Evolutionary conservation across 2,329 filamentous ascomycete species (phyloP).

Genomic region (Stachybotrys echinatus): DNA sequence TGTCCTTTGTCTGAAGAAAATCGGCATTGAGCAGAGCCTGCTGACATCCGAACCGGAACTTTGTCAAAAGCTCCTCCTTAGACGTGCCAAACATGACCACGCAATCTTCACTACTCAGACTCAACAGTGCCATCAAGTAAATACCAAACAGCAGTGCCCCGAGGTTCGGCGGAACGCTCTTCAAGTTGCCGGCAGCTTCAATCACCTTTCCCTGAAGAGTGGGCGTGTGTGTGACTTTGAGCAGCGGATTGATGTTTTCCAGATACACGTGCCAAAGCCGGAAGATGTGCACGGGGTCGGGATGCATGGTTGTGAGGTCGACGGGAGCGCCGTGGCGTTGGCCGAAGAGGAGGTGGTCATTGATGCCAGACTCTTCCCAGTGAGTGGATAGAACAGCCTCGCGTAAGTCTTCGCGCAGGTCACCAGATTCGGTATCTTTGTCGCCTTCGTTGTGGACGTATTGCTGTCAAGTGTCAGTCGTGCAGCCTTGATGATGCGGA

Average conservation of each 20-base stretch:
- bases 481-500: too few species aligned
- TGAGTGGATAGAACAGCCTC: not conserved
- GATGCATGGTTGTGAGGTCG: constrained; percentile 47
- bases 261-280: constrained; percentile 53
- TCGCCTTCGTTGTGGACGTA: not conserved
- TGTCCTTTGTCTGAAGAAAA: constrained; percentile 43
- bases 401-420: not conserved
- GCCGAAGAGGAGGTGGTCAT: not conserved
- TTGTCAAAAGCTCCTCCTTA: constrained; percentile 32
- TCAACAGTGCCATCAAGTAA: constrained; percentile 37
- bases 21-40: constrained; percentile 47
- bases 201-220: constrained; percentile 48
- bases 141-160: constrained; percentile 54
- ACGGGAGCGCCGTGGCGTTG: constrained; percentile 10
- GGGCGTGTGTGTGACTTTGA: constrained; percentile 55
- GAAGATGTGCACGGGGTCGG: constrained; percentile 37
- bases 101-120: constrained; percentile 38
- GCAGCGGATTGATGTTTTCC: constrained; percentile 51
- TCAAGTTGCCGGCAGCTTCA: constrained; percentile 37
- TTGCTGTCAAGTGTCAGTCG: too few species aligned
- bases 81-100: constrained; percentile 30
- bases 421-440: not conserved
- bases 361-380: not conserved
- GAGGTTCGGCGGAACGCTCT: constrained; percentile 30
- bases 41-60: constrained; percentile 43